phyloP scores from a whole-genome alignment of 139 green algal species.

The Coelastrella sp. region DNA sequence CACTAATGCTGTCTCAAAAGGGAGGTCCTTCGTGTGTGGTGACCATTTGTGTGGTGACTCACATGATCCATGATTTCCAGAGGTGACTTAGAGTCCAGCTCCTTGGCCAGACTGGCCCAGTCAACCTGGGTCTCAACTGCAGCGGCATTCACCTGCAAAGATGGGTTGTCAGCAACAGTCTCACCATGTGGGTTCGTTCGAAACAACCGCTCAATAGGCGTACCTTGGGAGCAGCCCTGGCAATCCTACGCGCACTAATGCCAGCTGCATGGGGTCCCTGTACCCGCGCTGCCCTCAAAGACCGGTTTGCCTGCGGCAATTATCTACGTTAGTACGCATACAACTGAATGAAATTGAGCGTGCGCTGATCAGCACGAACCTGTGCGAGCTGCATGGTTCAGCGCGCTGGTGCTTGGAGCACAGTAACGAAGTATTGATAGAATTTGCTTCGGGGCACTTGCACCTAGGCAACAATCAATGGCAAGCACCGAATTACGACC shows the following conservation, averaged over 20 bases:
- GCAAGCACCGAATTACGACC: neutral
- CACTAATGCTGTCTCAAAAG: neutral
- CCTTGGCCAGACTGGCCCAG: constrained; percentile 66
- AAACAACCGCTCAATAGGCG: neutral
- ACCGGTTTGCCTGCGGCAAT: constrained; percentile 28
- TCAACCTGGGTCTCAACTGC: constrained; percentile 54
- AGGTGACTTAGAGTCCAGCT: constrained; percentile 86
- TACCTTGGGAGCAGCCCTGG: constrained; percentile 24
- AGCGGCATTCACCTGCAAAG: constrained; percentile 52
- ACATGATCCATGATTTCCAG: constrained; percentile 97
- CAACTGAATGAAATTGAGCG: neutral
- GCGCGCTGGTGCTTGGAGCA: neutral
- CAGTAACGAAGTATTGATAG: too few relatives aligned
- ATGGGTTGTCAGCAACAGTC: neutral
- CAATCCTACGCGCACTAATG: neutral
- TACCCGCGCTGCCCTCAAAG: neutral
- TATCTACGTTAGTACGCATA: neutral
- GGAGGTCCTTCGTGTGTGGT: neutral
- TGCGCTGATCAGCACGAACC: neutral
- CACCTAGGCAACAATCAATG: too few relatives aligned
- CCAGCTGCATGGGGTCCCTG: constrained; percentile 12
- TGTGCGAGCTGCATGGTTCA: neutral
- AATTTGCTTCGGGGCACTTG: too few relatives aligned
- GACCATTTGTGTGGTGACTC: constrained; percentile 40
- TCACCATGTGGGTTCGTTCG: too few relatives aligned